Evolutionary conservation across 2,329 filamentous ascomycete genomes (phyloP), one percentile per base, ranked within the genome.

Genomic region (Xylaria sp.): DNA sequence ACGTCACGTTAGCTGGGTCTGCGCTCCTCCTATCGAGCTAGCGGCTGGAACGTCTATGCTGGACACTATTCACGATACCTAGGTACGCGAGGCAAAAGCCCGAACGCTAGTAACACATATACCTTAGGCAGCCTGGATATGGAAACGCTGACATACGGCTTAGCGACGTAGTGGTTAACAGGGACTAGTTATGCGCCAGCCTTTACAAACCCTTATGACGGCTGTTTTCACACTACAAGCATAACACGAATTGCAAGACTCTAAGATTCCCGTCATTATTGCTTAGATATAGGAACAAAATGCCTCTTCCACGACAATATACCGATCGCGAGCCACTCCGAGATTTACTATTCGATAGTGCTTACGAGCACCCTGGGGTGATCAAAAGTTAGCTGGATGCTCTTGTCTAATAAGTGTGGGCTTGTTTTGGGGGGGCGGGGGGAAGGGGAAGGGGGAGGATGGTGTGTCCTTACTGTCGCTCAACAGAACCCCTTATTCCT

Each of bases 271-370:
- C n/a, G n/a, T 34, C 13, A 58, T 65, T 45, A 36, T 64, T 46
- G n/a, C 34, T 18, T 23, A 57, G 25, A 59, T 56, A 18, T 10
- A n/a, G 1, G 60, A 48, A 20, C 55, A 25, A 18, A 36, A 60
- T 23, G 34, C 55, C 7, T 15, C 30, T 48, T 46, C 43, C 28
- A 55, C 48, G 10, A 36, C n/a, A 48, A 30, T 67, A 63, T 36
- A 56, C 65, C 15, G 25, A 39, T 58, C 28, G 23, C 34, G 43
- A 66, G 13, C 7, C n/a, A 32, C 45, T 53, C 28, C 28, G 13
- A 59, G 55, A 65, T 32, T 13, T 65, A 15, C 36, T 65, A n/a
- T 65, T 65, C n/a, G 25, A 65, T 15, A 41, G 50, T 41, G 57
- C 62, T 8, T 65, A 65, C 30, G 34, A 53, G 8, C 62, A 65